Conservation (phyloP, 768 basidiomycete genomes). For the Leccinum subgranulosum region DNA sequence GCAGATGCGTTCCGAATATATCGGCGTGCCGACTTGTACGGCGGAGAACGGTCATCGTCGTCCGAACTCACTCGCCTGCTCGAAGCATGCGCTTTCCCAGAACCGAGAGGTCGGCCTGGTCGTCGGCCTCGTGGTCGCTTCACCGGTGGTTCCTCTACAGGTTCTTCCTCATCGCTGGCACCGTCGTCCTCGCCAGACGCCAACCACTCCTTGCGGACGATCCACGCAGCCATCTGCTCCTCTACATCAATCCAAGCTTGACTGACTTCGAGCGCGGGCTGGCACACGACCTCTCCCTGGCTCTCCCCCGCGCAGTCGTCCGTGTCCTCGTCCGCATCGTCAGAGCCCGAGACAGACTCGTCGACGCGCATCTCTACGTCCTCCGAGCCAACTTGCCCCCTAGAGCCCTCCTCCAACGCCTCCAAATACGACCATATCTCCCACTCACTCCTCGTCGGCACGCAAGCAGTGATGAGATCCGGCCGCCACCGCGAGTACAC, state of each 20-base stretch:
- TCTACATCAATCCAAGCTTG: constrained; percentile 36
- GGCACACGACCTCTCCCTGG: constrained; percentile 1
- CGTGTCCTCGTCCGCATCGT: neutral
- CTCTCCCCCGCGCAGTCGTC: neutral
- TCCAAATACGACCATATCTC: constrained; percentile 72
- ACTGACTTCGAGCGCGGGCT: constrained; percentile 36
- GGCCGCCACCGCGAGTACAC: constrained; percentile 69
- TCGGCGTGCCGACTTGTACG: neutral
- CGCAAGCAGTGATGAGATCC: constrained; percentile 67
- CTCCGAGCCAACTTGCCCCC: constrained; percentile 11
- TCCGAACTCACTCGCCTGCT: neutral
- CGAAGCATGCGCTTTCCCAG: constrained; percentile 3
- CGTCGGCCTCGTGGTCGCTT: constrained; percentile 14
- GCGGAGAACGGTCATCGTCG: neutral
- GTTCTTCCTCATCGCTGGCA: neutral
- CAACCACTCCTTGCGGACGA: constrained; percentile 4
- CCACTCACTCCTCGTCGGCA: constrained; percentile 61
- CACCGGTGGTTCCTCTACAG: neutral
- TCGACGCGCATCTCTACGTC: neutral
- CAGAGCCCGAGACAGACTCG: neutral
- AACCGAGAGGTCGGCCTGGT: constrained; percentile 5
- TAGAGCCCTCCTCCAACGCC: constrained; percentile 37
- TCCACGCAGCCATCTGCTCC: constrained; percentile 29
- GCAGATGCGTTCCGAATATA: neutral
- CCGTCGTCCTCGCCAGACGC: neutral